Base-by-base conservation (phyloP, 192 early-diverging fungal genomes). In the Coemansia erecta region DNA sequence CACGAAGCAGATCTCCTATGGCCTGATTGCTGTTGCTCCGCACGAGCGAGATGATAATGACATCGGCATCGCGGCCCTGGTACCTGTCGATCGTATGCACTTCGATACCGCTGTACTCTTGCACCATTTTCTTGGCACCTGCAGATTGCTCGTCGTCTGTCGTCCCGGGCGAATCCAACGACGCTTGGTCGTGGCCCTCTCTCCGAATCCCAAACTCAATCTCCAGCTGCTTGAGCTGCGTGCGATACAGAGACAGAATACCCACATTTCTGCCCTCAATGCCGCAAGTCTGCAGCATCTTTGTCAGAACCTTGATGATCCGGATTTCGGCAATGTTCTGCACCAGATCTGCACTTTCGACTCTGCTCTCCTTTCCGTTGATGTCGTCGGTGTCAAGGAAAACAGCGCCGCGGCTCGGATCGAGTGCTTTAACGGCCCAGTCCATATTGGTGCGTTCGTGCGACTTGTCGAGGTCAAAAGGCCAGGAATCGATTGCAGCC, bases 31-130 rank as follows among this genome's bases (percentile, higher is more conserved):
- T 19, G 68, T 98, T 98, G 53, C 88, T 90, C 45, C 94, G 81
- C 19, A 97, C 94, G 46, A 93, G 82, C 8, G 92, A 94, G 3
- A 98, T 83, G 15, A 98, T 66, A n/a, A 97, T 86, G 52, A 90
- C 89, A 4, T 90, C 87, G 66, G 94, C 93, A 67, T 98, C 96
- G 14, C 91, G 86, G 26, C 96, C 96, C 72, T 98, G 96, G 68
- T 87, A 96, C 55, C 88, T 85, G 75, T 98, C 96, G 28, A 98
- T 86, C 4, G 96, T 98, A 18, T 86, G 84, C 48, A 92, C 70
- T 53, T 95, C 94, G 14, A 41, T 42, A 12, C n/a, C 22, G 15
- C 17, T 46, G 44, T 46, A 46, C 10, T 46, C 17, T 18, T 21
- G 44, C 13, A 45, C 15, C 43, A 45, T 1, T 19, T 6, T 18